Conservation (phyloP, 257 asterid genomes). For the Gentiana macrophylla region DNA sequence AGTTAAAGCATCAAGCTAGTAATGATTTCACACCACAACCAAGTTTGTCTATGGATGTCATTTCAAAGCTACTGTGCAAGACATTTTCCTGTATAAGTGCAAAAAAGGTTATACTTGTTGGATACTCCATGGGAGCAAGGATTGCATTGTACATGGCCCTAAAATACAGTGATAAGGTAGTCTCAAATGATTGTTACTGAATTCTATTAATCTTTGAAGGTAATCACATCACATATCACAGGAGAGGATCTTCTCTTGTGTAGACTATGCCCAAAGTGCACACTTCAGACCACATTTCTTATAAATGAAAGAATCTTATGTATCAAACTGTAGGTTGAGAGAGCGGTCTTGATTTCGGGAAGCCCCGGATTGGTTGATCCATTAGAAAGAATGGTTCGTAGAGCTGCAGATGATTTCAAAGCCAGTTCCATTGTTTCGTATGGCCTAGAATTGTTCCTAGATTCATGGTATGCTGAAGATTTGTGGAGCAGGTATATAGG, state of each 20-base stretch:
- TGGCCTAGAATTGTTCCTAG: slow-evolving; percentile 58
- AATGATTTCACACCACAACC: slow-evolving; percentile 10
- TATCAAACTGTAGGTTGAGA: slow-evolving; percentile 39
- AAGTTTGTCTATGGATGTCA: slow-evolving; percentile 47
- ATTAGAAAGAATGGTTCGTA: slow-evolving; percentile 48
- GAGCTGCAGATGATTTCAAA: slow-evolving; percentile 74
- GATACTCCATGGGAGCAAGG: slow-evolving; percentile 97
- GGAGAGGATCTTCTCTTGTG: no score
- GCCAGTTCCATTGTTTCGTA: slow-evolving; percentile 57
- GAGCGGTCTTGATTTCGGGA: slow-evolving; percentile 83
- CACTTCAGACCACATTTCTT: no score
- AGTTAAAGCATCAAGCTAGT: slow-evolving; percentile 24
- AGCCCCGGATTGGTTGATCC: slow-evolving; percentile 75
- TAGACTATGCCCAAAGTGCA: no score
- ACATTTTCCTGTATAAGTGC: slow-evolving; percentile 36
- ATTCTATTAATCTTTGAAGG: not conserved
- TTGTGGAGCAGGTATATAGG: slow-evolving; percentile 69
- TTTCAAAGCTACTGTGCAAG: slow-evolving; percentile 45
- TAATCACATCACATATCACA: no score
- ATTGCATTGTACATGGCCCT: slow-evolving; percentile 69
- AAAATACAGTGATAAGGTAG: slow-evolving; percentile 56
- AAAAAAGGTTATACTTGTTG: slow-evolving; percentile 58
- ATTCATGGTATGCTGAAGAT: slow-evolving; percentile 76
- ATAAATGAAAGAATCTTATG: slow-evolving; percentile 2
- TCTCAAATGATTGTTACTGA: slow-evolving; percentile 1